Conservation (phyloP, 495 filamentous ascomycete genomes). For the Penicillium paxilli region DNA sequence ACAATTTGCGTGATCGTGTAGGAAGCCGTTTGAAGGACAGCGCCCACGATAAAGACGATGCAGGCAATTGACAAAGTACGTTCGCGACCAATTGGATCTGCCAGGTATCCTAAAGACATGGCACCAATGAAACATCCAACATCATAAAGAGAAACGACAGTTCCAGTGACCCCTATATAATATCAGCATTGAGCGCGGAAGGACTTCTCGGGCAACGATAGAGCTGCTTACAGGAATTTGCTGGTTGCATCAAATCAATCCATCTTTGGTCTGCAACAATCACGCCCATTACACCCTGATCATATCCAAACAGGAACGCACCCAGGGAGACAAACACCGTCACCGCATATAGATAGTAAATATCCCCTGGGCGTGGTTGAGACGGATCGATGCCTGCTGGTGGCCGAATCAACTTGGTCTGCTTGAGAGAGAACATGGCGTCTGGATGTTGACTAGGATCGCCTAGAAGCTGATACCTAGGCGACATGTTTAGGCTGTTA, state of each 20-base stretch:
- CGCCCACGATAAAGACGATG: conserved; percentile 68
- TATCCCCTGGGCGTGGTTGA: conserved; percentile 1
- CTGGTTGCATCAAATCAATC: conserved; percentile 23
- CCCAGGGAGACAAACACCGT: conserved; percentile 58
- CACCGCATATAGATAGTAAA: conserved; percentile 16
- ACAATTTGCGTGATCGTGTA: conserved; percentile 58
- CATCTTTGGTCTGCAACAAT: conserved; percentile 52
- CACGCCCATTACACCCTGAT: conserved; percentile 67
- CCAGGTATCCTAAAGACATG: conserved; percentile 68
- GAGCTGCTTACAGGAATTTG: conserved; percentile 14
- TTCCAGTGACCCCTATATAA: conserved; percentile 22
- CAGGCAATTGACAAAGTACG: conserved; percentile 68
- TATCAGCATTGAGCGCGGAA: background rate
- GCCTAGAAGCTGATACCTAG: background rate
- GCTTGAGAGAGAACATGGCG: conserved; percentile 13
- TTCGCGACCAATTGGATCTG: conserved; percentile 70
- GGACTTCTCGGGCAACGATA: background rate
- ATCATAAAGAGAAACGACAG: conserved; percentile 51
- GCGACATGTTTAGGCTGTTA: background rate
- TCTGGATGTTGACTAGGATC: background rate
- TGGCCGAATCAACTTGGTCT: conserved; percentile 18
- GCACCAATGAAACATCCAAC: conserved; percentile 59
- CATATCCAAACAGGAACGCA: conserved; percentile 66
- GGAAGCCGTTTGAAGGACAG: conserved; percentile 62
- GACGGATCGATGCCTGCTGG: conserved; percentile 7